phyloP scores from a whole-genome alignment of 768 basidiomycete species.

The Macrolepiota dolichaula region DNA sequence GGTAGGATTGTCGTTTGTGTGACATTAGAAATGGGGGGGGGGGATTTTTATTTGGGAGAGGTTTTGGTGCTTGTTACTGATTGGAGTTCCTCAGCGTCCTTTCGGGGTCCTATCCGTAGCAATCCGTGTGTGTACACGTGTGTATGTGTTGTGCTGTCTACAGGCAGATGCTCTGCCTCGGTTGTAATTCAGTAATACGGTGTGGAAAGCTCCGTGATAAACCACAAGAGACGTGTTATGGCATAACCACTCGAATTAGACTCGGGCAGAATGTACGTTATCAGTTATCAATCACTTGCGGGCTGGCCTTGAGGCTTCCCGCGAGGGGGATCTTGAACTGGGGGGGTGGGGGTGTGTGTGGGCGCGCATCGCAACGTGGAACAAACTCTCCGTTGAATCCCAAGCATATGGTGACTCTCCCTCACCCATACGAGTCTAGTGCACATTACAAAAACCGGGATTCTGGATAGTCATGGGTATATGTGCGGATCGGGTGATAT shows the following conservation, averaged over 20 bases:
- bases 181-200: neutral
- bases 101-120: neutral
- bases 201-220: neutral
- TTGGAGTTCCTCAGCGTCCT: neutral
- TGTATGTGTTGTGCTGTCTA: no score
- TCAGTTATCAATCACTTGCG: neutral
- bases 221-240: neutral
- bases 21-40: neutral
- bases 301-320: neutral
- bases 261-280: neutral
- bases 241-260: neutral
- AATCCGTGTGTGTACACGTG: no score
- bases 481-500: constrained; percentile 8
- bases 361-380: neutral
- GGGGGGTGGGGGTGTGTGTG: no score
- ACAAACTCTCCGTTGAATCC: neutral
- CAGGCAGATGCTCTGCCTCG: neutral
- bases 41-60: neutral
- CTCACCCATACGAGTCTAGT: no score
- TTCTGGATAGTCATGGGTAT: neutral
- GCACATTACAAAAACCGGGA: neutral
- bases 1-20: neutral
- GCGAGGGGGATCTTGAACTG: neutral
- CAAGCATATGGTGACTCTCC: no score
- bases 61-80: no score